Evolutionary conservation across 495 filamentous ascomycete genomes (phyloP).

Genomic region (Coniosporium apollinis): DNA sequence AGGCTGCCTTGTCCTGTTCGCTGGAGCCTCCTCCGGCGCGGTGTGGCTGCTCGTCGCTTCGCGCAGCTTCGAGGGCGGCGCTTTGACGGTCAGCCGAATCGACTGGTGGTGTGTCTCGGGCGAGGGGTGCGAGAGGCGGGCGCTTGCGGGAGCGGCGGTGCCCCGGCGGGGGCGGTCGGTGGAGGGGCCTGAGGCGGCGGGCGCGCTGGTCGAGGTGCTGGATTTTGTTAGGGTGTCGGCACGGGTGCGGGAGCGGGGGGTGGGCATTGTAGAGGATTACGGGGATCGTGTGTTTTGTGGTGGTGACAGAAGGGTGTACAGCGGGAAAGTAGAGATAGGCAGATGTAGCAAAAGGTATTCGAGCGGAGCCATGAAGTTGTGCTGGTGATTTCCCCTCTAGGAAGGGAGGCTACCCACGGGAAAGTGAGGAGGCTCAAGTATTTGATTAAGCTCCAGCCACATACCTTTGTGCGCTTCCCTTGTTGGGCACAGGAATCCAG

Average conservation of each 20-base stretch:
- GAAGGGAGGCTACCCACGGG: too few relatives aligned
- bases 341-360: too few relatives aligned
- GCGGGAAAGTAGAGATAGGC: too few relatives aligned
- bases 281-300: background rate
- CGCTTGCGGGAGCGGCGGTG: too few relatives aligned
- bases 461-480: too few relatives aligned
- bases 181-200: constrained; percentile 4
- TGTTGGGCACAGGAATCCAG: constrained; percentile 15
- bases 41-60: constrained; percentile 43
- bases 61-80: constrained; percentile 64
- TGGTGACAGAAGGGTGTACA: background rate
- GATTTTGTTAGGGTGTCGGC: constrained; percentile 1
- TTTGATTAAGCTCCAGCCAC: too few relatives aligned
- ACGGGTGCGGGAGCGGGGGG: constrained; percentile 7
- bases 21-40: constrained; percentile 4
- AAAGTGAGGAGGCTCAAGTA: too few relatives aligned
- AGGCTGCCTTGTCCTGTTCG: constrained; percentile 1
- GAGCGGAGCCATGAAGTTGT: too few relatives aligned
- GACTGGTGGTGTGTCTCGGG: constrained; percentile 33
- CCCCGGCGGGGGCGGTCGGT: constrained; percentile 4
- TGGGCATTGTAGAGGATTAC: constrained; percentile 11
- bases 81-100: constrained; percentile 68
- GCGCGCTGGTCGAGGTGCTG: constrained; percentile 2
- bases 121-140: background rate
- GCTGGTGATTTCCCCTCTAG: too few relatives aligned